These are phyloP conservation scores for Phytophthora kernoviae DNA, from an alignment of 352 stramenopile species.

Conservation along the genomic window DNA sequence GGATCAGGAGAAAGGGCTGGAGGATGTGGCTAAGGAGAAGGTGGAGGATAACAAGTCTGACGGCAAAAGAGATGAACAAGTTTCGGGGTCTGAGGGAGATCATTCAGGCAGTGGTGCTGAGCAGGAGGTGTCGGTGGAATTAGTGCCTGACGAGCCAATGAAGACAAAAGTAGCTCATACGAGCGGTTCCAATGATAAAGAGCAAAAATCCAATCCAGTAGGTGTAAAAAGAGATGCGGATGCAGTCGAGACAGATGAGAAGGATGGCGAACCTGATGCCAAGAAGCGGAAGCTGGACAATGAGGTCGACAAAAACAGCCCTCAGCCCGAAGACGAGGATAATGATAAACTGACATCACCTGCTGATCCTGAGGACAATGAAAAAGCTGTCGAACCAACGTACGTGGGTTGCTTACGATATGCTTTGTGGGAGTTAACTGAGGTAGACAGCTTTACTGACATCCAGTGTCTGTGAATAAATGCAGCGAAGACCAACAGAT, in stretches of 20 bases:
- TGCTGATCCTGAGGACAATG: constrained; percentile 7
- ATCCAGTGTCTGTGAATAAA: neutral
- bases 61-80: constrained; percentile 4
- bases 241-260: constrained; percentile 6
- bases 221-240: constrained; percentile 20
- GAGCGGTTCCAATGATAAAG: neutral
- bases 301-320: constrained; percentile 1
- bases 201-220: neutral
- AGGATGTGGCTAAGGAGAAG: constrained; percentile 4
- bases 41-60: neutral
- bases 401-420: constrained; percentile 2
- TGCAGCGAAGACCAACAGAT: constrained; percentile 12
- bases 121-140: neutral
- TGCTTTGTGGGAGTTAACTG: constrained; percentile 1
- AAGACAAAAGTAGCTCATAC: neutral
- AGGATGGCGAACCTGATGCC: neutral
- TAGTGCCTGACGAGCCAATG: neutral
- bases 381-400: constrained; percentile 11
- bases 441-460: neutral
- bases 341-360: constrained; percentile 2
- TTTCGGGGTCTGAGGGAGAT: neutral
- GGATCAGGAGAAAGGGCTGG: constrained; percentile 2
- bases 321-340: constrained; percentile 26
- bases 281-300: constrained; percentile 26
- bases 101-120: neutral